phyloP scores from a whole-genome alignment of 2,329 filamentous ascomycete genomes.

The Biscogniauxia marginata region DNA sequence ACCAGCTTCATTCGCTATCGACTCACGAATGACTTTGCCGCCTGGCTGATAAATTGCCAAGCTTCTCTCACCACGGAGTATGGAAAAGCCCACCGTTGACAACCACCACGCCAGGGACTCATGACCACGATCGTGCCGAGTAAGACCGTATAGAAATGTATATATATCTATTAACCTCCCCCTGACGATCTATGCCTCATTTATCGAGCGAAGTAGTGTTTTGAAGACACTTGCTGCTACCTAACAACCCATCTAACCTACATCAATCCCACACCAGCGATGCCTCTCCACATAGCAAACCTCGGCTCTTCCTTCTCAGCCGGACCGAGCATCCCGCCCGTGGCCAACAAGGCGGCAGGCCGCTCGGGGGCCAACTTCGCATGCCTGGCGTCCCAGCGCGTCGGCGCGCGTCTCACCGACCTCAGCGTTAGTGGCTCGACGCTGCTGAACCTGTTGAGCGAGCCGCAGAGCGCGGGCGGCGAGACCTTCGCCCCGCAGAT shows the following conservation, averaged over 20 bases:
- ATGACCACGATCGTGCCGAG: no score
- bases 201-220: not conserved
- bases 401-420: constrained; percentile 28
- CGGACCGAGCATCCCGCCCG: constrained; percentile 34
- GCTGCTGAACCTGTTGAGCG: constrained; percentile 35
- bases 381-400: constrained; percentile 29
- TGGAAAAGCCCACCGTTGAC: no score
- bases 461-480: constrained; percentile 31
- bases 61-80: no score
- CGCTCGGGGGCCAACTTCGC: constrained; percentile 38
- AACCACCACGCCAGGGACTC: no score
- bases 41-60: no score
- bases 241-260: no score
- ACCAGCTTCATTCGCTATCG: no score
- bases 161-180: not conserved
- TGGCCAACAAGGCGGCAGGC: constrained; percentile 27
- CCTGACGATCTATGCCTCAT: not conserved
- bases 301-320: constrained; percentile 34
- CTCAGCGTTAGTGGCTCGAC: constrained; percentile 38
- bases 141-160: no score
- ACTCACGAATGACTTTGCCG: no score
- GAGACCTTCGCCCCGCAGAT: constrained; percentile 36
- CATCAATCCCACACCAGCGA: constrained; percentile 2
- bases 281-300: constrained; percentile 29
- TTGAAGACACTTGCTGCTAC: not conserved